phyloP scores from a whole-genome alignment of 2,329 filamentous ascomycete species.

The Venturia aucupariae region DNA sequence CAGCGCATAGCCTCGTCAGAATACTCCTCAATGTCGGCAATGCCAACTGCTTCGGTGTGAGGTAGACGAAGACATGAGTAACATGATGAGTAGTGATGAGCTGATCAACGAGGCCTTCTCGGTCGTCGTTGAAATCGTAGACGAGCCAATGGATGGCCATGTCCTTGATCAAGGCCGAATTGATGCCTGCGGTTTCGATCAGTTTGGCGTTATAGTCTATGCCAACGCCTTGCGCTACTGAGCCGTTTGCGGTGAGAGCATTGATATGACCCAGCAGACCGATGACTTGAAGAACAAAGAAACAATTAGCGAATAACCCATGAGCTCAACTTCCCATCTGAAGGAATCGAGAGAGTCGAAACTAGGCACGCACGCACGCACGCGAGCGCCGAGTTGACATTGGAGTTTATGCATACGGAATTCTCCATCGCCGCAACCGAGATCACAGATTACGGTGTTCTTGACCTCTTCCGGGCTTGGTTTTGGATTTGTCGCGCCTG shows the following conservation, averaged over 20 bases:
- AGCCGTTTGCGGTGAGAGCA: background rate
- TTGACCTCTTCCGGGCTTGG: background rate
- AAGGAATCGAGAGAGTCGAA: background rate
- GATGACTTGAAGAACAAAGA: background rate
- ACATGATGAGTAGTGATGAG: conserved; percentile 1
- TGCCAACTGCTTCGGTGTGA: conserved; percentile 8
- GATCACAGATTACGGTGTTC: conserved; percentile 2
- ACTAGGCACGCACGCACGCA: too few relatives aligned
- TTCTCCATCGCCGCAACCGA: conserved; percentile 11
- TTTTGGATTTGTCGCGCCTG: background rate
- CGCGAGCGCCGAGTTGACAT: conserved; percentile 4
- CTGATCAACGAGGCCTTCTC: background rate
- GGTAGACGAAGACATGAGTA: conserved; percentile 5
- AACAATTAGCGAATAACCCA: background rate
- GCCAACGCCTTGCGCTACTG: background rate
- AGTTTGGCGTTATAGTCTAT: conserved; percentile 9
- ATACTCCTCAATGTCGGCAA: conserved; percentile 3
- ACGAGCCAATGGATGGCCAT: background rate
- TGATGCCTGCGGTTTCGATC: conserved; percentile 8
- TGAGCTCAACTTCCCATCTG: background rate
- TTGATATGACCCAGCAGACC: conserved; percentile 3
- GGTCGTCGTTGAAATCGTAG: conserved; percentile 9
- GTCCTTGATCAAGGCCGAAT: conserved; percentile 4
- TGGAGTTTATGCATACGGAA: conserved; percentile 7
- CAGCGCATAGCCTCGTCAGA: conserved; percentile 1